These are phyloP conservation scores for Corylus heterophylla DNA, from an alignment of 306 rosid genomes.

Conservation along the genomic window DNA sequence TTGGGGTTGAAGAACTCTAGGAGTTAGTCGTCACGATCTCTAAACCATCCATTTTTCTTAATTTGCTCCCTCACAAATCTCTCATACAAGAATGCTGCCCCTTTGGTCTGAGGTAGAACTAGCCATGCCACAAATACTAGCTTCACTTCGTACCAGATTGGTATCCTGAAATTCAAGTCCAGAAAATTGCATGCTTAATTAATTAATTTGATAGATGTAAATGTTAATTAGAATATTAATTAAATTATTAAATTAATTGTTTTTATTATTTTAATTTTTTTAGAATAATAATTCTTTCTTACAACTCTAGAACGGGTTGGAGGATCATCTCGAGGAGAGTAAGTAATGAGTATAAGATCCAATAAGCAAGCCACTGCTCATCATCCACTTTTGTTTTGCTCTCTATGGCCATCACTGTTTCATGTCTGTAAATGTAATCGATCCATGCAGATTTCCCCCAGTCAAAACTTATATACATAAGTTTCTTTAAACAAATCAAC, in stretches of 20 bases:
- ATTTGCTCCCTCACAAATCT: conserved; percentile 60
- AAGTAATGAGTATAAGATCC: conserved; percentile 86
- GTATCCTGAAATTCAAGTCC: conserved; percentile 50
- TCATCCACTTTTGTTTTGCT: conserved; percentile 69
- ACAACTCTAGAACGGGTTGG: conserved; percentile 62
- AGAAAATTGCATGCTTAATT: neutral
- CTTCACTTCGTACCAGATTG: conserved; percentile 75
- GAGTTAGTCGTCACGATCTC: conserved; percentile 1
- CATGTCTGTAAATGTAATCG: conserved; percentile 43
- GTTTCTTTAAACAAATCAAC: no score
- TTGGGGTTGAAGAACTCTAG: no score
- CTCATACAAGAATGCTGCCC: conserved; percentile 84
- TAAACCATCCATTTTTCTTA: conserved; percentile 33
- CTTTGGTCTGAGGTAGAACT: conserved; percentile 83
- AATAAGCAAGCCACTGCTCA: conserved; percentile 93
- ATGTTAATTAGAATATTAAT: neutral
- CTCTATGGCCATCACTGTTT: conserved; percentile 81
- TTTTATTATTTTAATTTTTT: no score
- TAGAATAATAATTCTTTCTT: neutral
- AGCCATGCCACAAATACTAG: conserved; percentile 75
- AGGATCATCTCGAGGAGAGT: conserved; percentile 81
- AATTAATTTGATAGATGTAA: no score
- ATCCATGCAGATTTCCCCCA: no score
- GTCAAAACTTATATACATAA: neutral
- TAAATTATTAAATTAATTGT: neutral